Evolutionary conservation across 2,329 filamentous ascomycete genomes (phyloP).

Genomic region (Cylindrodendrum hubeiense): DNA sequence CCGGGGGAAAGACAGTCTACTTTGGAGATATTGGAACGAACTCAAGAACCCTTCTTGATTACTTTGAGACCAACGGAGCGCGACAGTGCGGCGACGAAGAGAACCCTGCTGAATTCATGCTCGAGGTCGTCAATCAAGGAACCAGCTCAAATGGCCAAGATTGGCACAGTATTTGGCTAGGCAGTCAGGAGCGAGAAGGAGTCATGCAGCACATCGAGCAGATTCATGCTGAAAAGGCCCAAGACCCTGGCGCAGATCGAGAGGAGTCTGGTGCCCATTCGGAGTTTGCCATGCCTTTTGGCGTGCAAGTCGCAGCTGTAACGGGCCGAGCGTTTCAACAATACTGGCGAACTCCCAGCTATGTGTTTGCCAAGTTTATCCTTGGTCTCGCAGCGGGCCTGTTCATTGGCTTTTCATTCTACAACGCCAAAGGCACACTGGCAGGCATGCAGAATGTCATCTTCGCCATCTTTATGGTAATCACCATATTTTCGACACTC

Average conservation of each 20-base stretch:
- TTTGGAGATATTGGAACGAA: constrained; percentile 75
- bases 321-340: constrained; percentile 78
- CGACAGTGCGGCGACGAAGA: constrained; percentile 69
- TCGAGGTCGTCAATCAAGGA: constrained; percentile 62
- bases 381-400: constrained; percentile 72
- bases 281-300: constrained; percentile 77
- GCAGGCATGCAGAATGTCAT: constrained; percentile 82
- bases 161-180: constrained; percentile 77
- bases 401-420: constrained; percentile 84
- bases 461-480: constrained; percentile 81
- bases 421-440: constrained; percentile 62
- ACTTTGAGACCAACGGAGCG: constrained; percentile 74
- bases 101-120: constrained; percentile 83
- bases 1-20: constrained; percentile 75
- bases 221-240: constrained; percentile 65
- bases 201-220: constrained; percentile 72
- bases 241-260: not conserved
- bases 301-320: constrained; percentile 66
- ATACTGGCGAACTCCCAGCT: constrained; percentile 84
- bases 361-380: constrained; percentile 79
- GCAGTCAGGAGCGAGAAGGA: constrained; percentile 61
- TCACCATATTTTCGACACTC: constrained; percentile 79
- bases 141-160: constrained; percentile 58
- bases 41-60: constrained; percentile 67
- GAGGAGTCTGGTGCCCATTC: constrained; percentile 48